Evolutionary conservation across 2,329 filamentous ascomycete species (phyloP), one percentile per base, ranked within the genome.

Genomic region (Diaporthe vexans): DNA sequence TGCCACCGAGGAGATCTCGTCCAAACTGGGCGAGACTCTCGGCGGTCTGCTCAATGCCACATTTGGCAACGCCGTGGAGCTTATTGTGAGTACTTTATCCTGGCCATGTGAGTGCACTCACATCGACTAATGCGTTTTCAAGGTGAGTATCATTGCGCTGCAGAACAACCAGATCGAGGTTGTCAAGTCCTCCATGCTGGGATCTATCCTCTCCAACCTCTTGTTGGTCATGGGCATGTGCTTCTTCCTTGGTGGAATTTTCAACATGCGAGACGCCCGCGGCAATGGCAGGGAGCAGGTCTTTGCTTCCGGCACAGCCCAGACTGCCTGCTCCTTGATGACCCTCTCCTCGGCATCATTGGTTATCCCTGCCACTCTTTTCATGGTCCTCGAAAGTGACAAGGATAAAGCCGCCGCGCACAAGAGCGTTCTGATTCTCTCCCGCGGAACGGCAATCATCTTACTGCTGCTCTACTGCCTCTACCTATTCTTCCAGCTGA

Each of bases 161-260:
- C 91, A 88, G 77, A 91, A 97, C 79, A 91, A 92, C 76, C 94
- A 98, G 85, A 97, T 98, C 81, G 92, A 96, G 79, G 95, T 98
- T 77, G 96, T 98, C n/a, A 97, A 98, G 85, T 94, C 96, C 26
- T 97, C 95, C 77, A 98, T 98, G 95, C 91, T 98, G 46, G 96
- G 97, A 63, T 97, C 94, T 80, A 97, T 98, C 79, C 88, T 98
- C 52, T 98, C 96, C 77, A 98, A 98, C 84, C 92, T 98, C 77
- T 89, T 98, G 10, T 91, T 98, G 29, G 96, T 95, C 61, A 89
- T 95, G 81, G 93, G 93, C 79, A 94, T 94, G 88, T 95, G 93
- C 83, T 95, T 95, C 85, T 86, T 95, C 77, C 89, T 94, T 72
- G 94, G 94, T 72, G 94, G 94, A 43, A 85, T 95, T 75, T 87